These are phyloP conservation scores for Aspergillus leporis DNA, from an alignment of 495 filamentous ascomycete species.

Conservation along the genomic window DNA sequence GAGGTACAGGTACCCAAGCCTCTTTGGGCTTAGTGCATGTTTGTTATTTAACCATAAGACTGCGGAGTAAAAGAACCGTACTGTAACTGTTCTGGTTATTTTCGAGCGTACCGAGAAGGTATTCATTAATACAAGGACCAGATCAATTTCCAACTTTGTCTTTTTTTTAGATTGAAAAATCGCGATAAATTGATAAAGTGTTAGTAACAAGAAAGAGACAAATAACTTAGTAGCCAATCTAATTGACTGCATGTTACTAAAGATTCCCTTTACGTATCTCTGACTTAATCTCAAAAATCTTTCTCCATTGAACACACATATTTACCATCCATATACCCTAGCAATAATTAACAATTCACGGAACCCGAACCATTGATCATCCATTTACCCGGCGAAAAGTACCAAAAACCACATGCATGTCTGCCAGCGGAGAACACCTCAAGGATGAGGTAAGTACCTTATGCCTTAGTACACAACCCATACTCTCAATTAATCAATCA, in stretches of 20 bases:
- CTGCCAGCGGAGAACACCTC: constrained; percentile 69
- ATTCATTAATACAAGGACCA: neutral
- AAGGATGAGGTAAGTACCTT: constrained; percentile 76
- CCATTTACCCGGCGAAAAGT: constrained; percentile 1
- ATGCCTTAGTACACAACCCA: too few relatives aligned
- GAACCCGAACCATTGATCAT: neutral
- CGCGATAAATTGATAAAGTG: neutral
- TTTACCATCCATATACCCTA: too few relatives aligned
- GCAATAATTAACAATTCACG: neutral
- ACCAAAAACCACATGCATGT: constrained; percentile 60
- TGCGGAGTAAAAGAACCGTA: neutral
- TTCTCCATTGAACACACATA: neutral
- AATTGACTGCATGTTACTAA: neutral
- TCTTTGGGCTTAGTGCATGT: neutral
- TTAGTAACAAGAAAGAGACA: neutral
- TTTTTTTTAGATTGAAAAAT: neutral
- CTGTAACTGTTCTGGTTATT: neutral
- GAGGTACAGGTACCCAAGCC: neutral
- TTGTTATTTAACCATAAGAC: neutral
- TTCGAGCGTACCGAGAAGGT: neutral
- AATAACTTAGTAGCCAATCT: neutral
- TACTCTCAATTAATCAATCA: too few relatives aligned
- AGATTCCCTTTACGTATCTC: constrained; percentile 2
- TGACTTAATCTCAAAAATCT: constrained; percentile 4
- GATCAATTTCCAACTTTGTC: neutral